phyloP scores from a whole-genome alignment of 805 yeast species.

The Schwanniomyces yamadae region DNA sequence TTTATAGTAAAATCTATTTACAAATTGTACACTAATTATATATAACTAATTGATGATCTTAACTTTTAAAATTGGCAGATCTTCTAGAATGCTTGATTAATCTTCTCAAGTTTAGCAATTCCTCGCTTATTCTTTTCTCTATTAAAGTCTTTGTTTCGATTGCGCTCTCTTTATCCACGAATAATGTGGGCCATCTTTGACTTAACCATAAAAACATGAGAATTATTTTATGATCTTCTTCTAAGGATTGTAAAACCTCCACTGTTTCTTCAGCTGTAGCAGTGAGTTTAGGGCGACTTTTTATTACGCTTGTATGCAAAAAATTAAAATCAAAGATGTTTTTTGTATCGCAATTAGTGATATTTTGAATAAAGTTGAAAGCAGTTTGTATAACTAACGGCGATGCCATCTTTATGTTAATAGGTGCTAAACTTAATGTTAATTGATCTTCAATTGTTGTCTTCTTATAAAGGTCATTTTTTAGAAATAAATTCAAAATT shows the following conservation, averaged over 20 bases:
- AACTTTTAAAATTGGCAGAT: slow-evolving; percentile 1
- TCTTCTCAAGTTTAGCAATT: slow-evolving; percentile 33
- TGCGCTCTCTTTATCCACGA: slow-evolving; percentile 76
- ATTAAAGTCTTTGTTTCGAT: slow-evolving; percentile 64
- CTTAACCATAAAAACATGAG: slow-evolving; percentile 80
- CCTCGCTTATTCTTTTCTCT: slow-evolving; percentile 59
- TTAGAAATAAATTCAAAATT: slow-evolving; percentile 45
- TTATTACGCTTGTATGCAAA: slow-evolving; percentile 24
- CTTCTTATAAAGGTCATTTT: slow-evolving; percentile 20
- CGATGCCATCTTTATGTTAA: slow-evolving; percentile 32
- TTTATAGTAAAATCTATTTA: neutral
- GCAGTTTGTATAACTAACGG: slow-evolving; percentile 42
- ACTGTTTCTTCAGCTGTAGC: slow-evolving; percentile 20
- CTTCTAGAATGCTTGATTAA: slow-evolving; percentile 13
- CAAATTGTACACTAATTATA: neutral
- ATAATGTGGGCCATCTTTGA: slow-evolving; percentile 80
- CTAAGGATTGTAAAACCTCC: slow-evolving; percentile 39
- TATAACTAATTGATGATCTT: neutral
- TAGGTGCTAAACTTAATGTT: slow-evolving; percentile 61
- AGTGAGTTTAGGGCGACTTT: slow-evolving; percentile 16
- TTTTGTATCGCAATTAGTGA: slow-evolving; percentile 53
- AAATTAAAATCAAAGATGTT: slow-evolving; percentile 54
- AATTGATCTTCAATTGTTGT: slow-evolving; percentile 56
- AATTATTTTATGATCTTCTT: slow-evolving; percentile 65
- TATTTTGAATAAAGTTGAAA: slow-evolving; percentile 48